phyloP scores from a whole-genome alignment of 2,329 filamentous ascomycete species.

The Apiospora marii region DNA sequence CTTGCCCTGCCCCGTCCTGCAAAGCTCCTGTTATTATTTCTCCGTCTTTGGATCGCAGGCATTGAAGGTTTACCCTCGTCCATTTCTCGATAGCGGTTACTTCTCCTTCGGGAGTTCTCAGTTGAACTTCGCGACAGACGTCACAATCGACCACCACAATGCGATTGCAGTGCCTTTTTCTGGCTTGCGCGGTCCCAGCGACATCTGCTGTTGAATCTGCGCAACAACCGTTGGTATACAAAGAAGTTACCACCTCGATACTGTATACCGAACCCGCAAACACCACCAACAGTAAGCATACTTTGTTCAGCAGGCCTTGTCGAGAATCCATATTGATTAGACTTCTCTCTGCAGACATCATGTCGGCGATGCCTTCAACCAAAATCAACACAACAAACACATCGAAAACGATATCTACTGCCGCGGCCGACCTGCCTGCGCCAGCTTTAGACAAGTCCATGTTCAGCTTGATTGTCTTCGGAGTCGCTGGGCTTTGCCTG shows the following conservation, averaged over 20 bases:
- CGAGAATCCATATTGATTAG: neutral
- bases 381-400: conserved; percentile 1
- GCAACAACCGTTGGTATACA: conserved; percentile 20
- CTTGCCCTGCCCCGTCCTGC: conserved; percentile 12
- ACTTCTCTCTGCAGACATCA: neutral
- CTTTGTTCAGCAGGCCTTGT: neutral
- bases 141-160: conserved; percentile 21
- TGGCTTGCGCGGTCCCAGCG: conserved; percentile 23
- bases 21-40: conserved; percentile 11
- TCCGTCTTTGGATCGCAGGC: neutral
- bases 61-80: conserved; percentile 10
- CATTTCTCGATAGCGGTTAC: neutral
- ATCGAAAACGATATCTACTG: conserved; percentile 23
- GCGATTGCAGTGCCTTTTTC: conserved; percentile 24
- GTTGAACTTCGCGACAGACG: conserved; percentile 6
- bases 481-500: conserved; percentile 30
- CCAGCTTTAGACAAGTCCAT: conserved; percentile 30
- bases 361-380: conserved; percentile 24
- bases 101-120: conserved; percentile 7
- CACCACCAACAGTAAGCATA: conserved; percentile 25
- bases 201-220: conserved; percentile 18
- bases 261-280: conserved; percentile 25
- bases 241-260: conserved; percentile 22
- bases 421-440: conserved; percentile 27
- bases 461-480: conserved; percentile 31